Evolutionary conservation across 352 stramenopile species (phyloP), one percentile per base, ranked within the genome.

Genomic region (Globisporangium carolinianum): DNA sequence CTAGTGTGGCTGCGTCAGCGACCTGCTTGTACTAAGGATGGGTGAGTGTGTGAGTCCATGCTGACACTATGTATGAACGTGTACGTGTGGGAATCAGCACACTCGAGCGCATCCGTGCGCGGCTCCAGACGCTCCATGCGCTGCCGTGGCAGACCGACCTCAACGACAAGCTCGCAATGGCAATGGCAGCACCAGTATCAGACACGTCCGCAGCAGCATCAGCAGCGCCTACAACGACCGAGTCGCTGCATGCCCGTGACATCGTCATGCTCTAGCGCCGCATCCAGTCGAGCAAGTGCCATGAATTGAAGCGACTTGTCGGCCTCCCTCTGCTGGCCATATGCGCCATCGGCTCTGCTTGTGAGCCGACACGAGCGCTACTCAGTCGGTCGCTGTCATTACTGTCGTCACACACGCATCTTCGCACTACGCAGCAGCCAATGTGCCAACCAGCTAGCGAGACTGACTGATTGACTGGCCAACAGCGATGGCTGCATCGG

Each of bases 91-190:
- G 45, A 12, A 9, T 5, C 41, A 90, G 79, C 51, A 89, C 79
- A 6, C 58, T 92, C 7, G 46, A 72, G 5, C 71, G 75, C 14
- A 91, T 92, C 32, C 79, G 73, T 1, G 73, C 84, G 18, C 76
- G 80, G 18, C 65, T 92, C 6, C 74, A 80, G 38, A 76, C 55
- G 2, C 47, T 89, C 15, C 76, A 89, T 39, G 63, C 79, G 0
- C 56, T 74, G 39, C 60, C 80, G 3, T 89, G 76, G 57, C 68
- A 73, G 39, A 57, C 70, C 9, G 69, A 83, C 47, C 76, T 88
- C 55, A 60, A 75, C 14, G 62, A 75, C 6, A 73, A 87, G 50
- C 74, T 86, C 47, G 62, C n/a, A 32, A 6, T 7, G 24, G 52
- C 9, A n/a, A 15, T 49, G 35, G 2, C 45, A 49, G 45, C 45